Base-by-base conservation (phyloP, 306 rosid genomes). In the Quercus agrifolia region DNA sequence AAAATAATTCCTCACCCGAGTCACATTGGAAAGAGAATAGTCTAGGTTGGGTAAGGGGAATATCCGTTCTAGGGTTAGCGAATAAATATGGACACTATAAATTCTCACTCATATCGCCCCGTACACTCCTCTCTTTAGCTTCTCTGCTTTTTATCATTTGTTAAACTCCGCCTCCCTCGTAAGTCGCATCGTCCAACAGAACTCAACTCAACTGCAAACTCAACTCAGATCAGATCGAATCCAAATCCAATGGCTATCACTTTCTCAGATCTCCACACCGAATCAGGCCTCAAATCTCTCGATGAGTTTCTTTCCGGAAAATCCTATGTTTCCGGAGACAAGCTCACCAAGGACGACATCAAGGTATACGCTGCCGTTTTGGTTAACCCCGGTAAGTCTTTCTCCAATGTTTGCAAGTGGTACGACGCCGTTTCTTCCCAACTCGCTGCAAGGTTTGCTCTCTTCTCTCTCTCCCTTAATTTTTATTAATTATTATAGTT, bases 211-310 rank as follows among this genome's bases (percentile, higher is more conserved):
- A 61, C 28, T 4, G 4, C 75, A 72, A 44, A 78, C 49, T 20
- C 28, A 44, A 76, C 49, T 28, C 44, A 12, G 71, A 54, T 28
- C 49, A 30, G 31, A 14, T 56, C n/a, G 27, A 73, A 73, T 19
- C 7, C n/a, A 10, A 73, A 73, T 21, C 7, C 0, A 73, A 93
- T 93, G 97, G 97, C 98, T n/a, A 82, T 88, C 74, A 86, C 95
- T 64, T 91, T 93, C 84, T 86, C 97, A 75, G 90, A 91, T 90
- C 98, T 93, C 64, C 90, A 93, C 91, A 80, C 97, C 25, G 90
- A 93, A 23, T 77, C 86, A 6, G 98, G 97, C 4, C 86, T 93
- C 88, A 93, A 93, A 71, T 80, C 93, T 77, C 98, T 91, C 21
- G 81, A 93, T 41, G 80, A 74, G 3, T 86, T 86, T 80, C 95